Evolutionary conservation across 352 stramenopile genomes (phyloP).

Genomic region (Phytophthora parvispora): DNA sequence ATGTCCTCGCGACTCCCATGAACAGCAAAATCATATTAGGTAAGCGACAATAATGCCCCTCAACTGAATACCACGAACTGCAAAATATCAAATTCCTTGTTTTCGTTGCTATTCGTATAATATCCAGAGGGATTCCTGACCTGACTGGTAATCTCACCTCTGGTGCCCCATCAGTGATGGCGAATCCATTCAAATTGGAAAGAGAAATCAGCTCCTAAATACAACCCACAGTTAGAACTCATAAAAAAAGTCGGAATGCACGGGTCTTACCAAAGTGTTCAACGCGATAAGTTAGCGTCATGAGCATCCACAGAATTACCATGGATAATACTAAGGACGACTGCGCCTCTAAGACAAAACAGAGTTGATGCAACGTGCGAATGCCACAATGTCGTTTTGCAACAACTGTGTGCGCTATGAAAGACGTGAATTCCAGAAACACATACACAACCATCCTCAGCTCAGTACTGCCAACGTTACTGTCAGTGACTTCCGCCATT

Average conservation of each 20-base stretch:
- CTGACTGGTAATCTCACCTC: too few species aligned
- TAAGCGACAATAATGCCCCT: too few species aligned
- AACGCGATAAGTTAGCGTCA: conserved; percentile 7
- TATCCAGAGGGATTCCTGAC: too few species aligned
- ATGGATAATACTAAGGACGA: conserved; percentile 8
- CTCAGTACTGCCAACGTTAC: not conserved
- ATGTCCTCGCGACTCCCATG: too few species aligned
- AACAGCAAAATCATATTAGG: too few species aligned
- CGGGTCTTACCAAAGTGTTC: conserved; percentile 16
- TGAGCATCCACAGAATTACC: conserved; percentile 16
- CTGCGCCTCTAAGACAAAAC: conserved; percentile 36
- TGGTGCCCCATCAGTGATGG: too few species aligned
- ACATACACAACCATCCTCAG: conserved; percentile 12
- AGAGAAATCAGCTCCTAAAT: not conserved
- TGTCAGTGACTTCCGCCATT: not conserved
- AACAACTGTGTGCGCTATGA: conserved; percentile 5
- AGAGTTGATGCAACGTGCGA: conserved; percentile 22
- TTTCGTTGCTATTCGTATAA: too few species aligned
- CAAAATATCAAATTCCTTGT: too few species aligned
- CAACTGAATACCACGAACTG: too few species aligned
- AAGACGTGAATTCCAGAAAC: conserved; percentile 20
- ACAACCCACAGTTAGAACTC: too few species aligned
- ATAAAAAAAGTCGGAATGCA: too few species aligned
- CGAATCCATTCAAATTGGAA: not conserved
- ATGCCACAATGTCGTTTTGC: conserved; percentile 14